Conservation (phyloP, 2,329 filamentous ascomycete genomes). For the Scedosporium apiospermum region DNA sequence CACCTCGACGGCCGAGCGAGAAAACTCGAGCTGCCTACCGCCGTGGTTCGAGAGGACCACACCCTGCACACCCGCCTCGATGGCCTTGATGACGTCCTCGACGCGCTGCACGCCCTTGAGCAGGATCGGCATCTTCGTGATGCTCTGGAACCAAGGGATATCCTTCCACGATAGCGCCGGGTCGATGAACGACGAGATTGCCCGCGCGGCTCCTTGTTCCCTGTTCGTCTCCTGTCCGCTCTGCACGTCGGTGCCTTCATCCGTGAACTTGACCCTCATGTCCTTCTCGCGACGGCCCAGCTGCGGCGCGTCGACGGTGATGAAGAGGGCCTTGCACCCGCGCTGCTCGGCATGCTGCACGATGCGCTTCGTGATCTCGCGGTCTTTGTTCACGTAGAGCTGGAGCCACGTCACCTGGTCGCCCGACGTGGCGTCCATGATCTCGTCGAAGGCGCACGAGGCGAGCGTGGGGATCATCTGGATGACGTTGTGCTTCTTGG, state of each 20-base stretch:
- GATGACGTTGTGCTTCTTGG: slow-evolving; percentile 77
- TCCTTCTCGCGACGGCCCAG: slow-evolving; percentile 93
- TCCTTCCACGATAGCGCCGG: slow-evolving; percentile 89
- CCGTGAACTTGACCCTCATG: slow-evolving; percentile 88
- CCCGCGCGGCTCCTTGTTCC: slow-evolving; percentile 84
- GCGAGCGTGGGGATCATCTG: slow-evolving; percentile 99
- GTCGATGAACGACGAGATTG: slow-evolving; percentile 96
- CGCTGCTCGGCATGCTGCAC: slow-evolving; percentile 84
- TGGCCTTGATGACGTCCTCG: slow-evolving; percentile 85
- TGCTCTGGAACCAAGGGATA: slow-evolving; percentile 81
- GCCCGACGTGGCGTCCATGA: slow-evolving; percentile 70
- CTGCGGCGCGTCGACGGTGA: slow-evolving; percentile 95
- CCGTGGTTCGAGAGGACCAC: slow-evolving; percentile 96
- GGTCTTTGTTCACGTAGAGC: slow-evolving; percentile 94
- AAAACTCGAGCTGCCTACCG: slow-evolving; percentile 86
- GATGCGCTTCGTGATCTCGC: slow-evolving; percentile 79
- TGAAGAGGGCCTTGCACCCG: slow-evolving; percentile 92
- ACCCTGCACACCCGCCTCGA: slow-evolving; percentile 72
- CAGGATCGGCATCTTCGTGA: slow-evolving; percentile 91
- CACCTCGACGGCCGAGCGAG: slow-evolving; percentile 80
- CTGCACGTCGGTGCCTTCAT: slow-evolving; percentile 77
- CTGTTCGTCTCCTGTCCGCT: slow-evolving; percentile 67
- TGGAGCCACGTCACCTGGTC: slow-evolving; percentile 94
- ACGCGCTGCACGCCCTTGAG: slow-evolving; percentile 95
- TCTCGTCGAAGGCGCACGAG: slow-evolving; percentile 96